Conservation (phyloP, 2,329 filamentous ascomycete species). For the Botryotinia globosa region DNA sequence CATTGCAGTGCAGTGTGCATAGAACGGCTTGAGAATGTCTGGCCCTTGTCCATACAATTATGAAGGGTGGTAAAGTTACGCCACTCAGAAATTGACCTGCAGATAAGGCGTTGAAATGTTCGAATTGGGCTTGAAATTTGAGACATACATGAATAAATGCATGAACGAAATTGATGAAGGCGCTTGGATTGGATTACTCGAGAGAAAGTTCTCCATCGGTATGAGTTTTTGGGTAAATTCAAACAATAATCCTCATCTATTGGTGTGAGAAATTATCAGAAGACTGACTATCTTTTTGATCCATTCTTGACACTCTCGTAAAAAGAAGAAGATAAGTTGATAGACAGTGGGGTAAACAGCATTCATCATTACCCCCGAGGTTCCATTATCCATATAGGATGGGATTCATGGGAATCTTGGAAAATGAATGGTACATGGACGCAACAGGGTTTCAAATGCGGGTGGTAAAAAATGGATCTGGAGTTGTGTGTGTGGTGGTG, state of each 20-base stretch:
- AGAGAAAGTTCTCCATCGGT: background rate
- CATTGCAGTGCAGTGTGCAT: background rate
- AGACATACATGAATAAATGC: slow-evolving; percentile 3
- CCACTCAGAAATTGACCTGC: background rate
- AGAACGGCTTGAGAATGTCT: background rate
- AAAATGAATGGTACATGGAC: background rate
- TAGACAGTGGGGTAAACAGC: slow-evolving; percentile 12
- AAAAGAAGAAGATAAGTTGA: background rate
- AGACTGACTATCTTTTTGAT: background rate
- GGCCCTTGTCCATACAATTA: background rate
- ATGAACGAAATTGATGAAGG: background rate
- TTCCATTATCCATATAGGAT: background rate
- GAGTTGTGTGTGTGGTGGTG: background rate
- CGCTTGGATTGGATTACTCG: background rate
- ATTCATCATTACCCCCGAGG: background rate
- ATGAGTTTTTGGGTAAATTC: background rate
- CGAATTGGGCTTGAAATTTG: background rate
- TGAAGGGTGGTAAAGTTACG: background rate
- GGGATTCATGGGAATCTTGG: slow-evolving; percentile 9
- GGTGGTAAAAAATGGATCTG: slow-evolving; percentile 1
- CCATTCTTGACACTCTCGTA: background rate
- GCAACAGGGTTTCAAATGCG: background rate
- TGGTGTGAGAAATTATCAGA: background rate
- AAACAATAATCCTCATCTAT: background rate
- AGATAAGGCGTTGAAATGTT: background rate